Evolutionary conservation across 495 filamentous ascomycete genomes (phyloP).

Genomic region (Penicillium lagena): DNA sequence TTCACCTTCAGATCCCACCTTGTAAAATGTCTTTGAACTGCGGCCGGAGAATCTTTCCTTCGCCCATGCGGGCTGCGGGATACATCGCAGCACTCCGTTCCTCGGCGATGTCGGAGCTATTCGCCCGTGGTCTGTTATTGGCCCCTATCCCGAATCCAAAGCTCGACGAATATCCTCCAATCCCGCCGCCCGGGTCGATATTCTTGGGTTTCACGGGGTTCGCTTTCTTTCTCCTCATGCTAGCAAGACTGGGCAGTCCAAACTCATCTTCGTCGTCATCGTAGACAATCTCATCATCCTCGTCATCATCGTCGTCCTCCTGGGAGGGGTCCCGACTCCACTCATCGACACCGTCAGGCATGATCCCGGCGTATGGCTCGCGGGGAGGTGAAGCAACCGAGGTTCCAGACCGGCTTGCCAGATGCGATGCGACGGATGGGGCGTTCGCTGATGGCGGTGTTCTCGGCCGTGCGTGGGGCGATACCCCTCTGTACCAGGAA

Average conservation of each 20-base stretch:
- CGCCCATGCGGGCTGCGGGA: constrained; percentile 76
- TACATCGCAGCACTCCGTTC: constrained; percentile 84
- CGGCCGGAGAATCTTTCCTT: constrained; percentile 90
- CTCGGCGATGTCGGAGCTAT: constrained; percentile 87
- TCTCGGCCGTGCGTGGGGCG: constrained; percentile 50
- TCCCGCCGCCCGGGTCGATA: constrained; percentile 36
- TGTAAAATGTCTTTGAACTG: constrained; percentile 95
- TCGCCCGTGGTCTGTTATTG: constrained; percentile 45
- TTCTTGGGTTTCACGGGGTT: constrained; percentile 36
- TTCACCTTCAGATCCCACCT: constrained; percentile 33
- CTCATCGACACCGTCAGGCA: constrained; percentile 67
- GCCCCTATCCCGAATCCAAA: constrained; percentile 24
- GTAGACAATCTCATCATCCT: constrained; percentile 62
- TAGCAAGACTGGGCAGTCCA: constrained; percentile 82
- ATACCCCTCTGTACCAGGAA: constrained; percentile 39
- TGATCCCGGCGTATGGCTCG: constrained; percentile 67
- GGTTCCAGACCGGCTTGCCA: constrained; percentile 43
- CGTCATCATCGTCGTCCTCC: constrained; percentile 52
- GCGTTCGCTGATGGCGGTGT: constrained; percentile 47
- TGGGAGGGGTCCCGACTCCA: constrained; percentile 59
- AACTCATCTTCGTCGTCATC: constrained; percentile 93
- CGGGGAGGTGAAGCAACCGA: constrained; percentile 53
- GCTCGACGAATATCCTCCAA: constrained; percentile 19
- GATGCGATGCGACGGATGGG: constrained; percentile 44
- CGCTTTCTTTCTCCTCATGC: constrained; percentile 67